A percentile compares a stretch with the other conserved stretches of the same genome.
Evolutionary conservation across 169 alveolate genomes (phyloP).

Genomic region (Eimeria necatrix): DNA sequence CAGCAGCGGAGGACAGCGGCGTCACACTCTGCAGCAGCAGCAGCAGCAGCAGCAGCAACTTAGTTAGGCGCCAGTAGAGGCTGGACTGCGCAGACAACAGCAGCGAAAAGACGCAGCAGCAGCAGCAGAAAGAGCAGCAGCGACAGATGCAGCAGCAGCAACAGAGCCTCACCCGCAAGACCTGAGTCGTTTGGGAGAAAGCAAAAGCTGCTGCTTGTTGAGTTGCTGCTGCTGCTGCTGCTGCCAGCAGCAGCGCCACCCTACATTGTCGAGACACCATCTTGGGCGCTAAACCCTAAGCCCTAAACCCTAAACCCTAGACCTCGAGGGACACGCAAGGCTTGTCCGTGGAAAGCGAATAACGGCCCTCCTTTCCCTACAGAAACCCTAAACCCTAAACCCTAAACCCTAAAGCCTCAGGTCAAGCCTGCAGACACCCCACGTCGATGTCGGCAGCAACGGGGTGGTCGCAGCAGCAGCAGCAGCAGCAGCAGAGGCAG

Average conservation of each 20-base stretch:
- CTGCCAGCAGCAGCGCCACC: slow-evolving; percentile 59
- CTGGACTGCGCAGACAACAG: not conserved
- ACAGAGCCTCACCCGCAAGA: not conserved
- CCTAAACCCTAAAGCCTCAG: not conserved
- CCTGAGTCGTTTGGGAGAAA: not conserved
- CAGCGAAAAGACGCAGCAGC: not conserved
- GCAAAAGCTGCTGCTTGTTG: slow-evolving; percentile 50
- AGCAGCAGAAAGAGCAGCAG: not conserved
- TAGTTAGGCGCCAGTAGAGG: not conserved
- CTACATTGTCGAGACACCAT: not conserved
- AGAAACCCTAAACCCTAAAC: not conserved
- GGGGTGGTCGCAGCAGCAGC: not conserved
- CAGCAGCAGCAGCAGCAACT: not conserved
- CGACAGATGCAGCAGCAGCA: not conserved
- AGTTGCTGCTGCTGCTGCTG: slow-evolving; percentile 52
- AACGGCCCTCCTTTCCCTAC: not conserved
- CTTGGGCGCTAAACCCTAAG: not conserved
- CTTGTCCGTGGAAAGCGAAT: not conserved
- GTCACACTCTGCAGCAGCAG: slow-evolving; percentile 21
- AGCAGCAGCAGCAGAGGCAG: slow-evolving; percentile 41
- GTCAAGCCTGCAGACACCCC: slow-evolving; percentile 47
- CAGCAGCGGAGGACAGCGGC: not conserved
- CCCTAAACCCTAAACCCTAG: slow-evolving; percentile 10
- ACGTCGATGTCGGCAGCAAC: slow-evolving; percentile 62
- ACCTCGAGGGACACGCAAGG: not conserved